Evolutionary conservation across 177 flowering plant species (phyloP), one percentile per base, ranked within the genome.

Genomic region (Vitis hybrid): DNA sequence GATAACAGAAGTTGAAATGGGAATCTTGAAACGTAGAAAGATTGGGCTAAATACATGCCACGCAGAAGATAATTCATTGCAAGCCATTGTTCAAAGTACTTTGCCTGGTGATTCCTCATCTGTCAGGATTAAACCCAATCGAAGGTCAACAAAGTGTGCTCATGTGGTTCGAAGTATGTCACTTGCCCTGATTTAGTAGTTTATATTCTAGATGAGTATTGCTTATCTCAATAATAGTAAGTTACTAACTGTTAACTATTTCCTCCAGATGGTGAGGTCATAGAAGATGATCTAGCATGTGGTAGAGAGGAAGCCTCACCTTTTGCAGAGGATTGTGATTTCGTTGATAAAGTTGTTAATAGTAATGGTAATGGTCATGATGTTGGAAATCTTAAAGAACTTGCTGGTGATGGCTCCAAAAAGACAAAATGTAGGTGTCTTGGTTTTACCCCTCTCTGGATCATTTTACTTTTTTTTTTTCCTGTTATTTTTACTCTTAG

Each of bases 151-250:
- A 64, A 80, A 81, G 68, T 50, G 62, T 41, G 46, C 59, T 21
- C 48, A n/a, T 63, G 57, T 64, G 8, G 56, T 63, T 71, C 74
- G 82, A 75, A 71, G 91, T 90, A 83, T 73, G 80, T 57, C 14
- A 64, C 14, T 64, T 76, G 0, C 15, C 30, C 13, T 14, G 1
- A 6, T 20, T n/a, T 70, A 10, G 18, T 15, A 53, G 27, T 48
- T 64, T 46, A 15, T 4, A 49, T 48, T 35, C 14, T 58, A 70
- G 17, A 48, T 71, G 50, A 10, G 32, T 3, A 50, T 61, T 24
- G 11, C n/a, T 13, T 15, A 11, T 13, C 13, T 30, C 8, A 51
- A 30, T 11, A 63, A 3, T 63, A 14, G 49, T 27, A 1, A n/a
- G 3, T 41, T 59, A 11, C 0, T 72, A 65, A 49, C 46, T 4